phyloP scores from a whole-genome alignment of 140 eudicot species.

The Stevia rebaudiana region DNA sequence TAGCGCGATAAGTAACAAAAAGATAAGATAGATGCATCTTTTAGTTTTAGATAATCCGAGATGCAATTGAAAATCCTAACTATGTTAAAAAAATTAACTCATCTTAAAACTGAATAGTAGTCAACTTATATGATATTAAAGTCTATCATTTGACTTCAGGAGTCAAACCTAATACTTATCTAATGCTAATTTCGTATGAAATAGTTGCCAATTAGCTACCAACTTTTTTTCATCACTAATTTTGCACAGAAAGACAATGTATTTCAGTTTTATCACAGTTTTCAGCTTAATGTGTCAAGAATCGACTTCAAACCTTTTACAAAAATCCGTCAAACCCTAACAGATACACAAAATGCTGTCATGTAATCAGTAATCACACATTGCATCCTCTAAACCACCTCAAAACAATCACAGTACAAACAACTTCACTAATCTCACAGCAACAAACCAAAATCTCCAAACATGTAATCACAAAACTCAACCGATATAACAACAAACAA shows the following conservation, averaged over 20 bases:
- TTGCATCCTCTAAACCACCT: background rate
- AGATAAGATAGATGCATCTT: too few relatives aligned
- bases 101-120: slow-evolving; percentile 1
- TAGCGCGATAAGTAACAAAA: background rate
- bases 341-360: background rate
- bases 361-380: background rate
- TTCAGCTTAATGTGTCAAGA: background rate
- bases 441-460: background rate
- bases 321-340: slow-evolving; percentile 12
- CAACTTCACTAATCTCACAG: background rate
- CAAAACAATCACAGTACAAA: background rate
- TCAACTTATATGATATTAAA: slow-evolving; percentile 4
- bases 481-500: background rate
- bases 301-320: background rate
- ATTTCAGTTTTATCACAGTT: background rate
- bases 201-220: slow-evolving; percentile 3
- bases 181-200: background rate
- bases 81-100: background rate
- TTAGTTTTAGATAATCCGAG: too few relatives aligned
- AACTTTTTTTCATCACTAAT: background rate
- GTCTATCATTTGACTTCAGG: background rate
- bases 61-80: background rate
- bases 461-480: background rate
- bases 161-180: slow-evolving; percentile 3
- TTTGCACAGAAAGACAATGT: background rate